These are phyloP conservation scores for Mucor piriformis DNA, from an alignment of 371 early-diverging fungal species.

Conservation along the genomic window DNA sequence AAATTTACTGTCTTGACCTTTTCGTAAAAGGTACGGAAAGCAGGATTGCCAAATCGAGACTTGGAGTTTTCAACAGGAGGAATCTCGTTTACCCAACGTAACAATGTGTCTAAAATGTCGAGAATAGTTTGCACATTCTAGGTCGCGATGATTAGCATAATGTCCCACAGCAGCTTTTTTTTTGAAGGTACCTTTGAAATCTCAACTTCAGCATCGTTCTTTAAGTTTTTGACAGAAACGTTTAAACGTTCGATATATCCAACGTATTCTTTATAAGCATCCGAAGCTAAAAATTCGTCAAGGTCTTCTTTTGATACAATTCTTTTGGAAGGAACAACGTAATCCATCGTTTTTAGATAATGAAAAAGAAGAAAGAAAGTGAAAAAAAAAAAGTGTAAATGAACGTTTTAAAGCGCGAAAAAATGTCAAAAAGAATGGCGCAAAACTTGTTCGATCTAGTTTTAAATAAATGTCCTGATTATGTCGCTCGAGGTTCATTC, in stretches of 20 bases:
- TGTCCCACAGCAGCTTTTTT: neutral
- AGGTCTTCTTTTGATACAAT: slow-evolving; percentile 89
- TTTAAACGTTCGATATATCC: slow-evolving; percentile 75
- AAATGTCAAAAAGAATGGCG: too few species aligned
- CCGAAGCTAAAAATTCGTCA: slow-evolving; percentile 71
- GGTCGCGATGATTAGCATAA: neutral
- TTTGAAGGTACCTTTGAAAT: slow-evolving; percentile 58
- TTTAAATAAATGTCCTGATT: too few species aligned
- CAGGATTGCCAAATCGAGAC: slow-evolving; percentile 91
- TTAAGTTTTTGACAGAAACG: slow-evolving; percentile 68
- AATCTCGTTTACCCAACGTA: slow-evolving; percentile 65
- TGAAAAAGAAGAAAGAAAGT: too few species aligned
- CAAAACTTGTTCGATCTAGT: too few species aligned
- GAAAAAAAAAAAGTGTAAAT: too few species aligned
- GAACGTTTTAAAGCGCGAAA: too few species aligned
- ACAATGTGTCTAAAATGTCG: slow-evolving; percentile 63
- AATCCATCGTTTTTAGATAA: too few species aligned
- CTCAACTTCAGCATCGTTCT: slow-evolving; percentile 50
- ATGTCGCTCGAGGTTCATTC: too few species aligned
- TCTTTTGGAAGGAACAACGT: slow-evolving; percentile 61
- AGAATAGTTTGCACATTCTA: slow-evolving; percentile 66
- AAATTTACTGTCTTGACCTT: slow-evolving; percentile 58
- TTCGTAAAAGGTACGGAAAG: slow-evolving; percentile 85
- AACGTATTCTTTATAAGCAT: slow-evolving; percentile 65
- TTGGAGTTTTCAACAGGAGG: slow-evolving; percentile 79